A percentile compares a stretch with the other conserved stretches of the same genome.
Evolutionary conservation across 805 yeast species (phyloP).

Genomic region (Lachancea fermentati): DNA sequence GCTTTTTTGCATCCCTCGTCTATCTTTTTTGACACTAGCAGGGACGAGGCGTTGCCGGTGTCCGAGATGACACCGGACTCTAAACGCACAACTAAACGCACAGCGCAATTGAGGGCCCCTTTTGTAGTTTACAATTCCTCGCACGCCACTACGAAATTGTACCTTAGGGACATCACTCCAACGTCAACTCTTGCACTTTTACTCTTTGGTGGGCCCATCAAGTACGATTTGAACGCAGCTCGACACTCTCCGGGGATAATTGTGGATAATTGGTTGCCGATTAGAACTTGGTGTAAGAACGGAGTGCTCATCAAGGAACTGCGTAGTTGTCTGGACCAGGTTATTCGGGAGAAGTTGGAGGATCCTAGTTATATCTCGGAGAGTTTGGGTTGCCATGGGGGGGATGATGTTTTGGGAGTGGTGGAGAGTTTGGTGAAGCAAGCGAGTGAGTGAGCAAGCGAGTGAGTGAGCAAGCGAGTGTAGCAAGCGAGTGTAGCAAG

Average conservation of each 20-base stretch:
- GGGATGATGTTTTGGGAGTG: conserved; percentile 35
- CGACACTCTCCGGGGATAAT: conserved; percentile 76
- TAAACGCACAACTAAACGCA: conserved; percentile 12
- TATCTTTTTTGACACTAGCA: conserved; percentile 50
- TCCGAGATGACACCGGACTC: conserved; percentile 15
- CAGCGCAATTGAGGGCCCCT: conserved; percentile 46
- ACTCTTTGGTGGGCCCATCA: conserved; percentile 74
- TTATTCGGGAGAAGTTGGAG: conserved; percentile 57
- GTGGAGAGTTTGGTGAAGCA: conserved; percentile 37
- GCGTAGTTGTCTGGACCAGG: conserved; percentile 57
- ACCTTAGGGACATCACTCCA: conserved; percentile 74
- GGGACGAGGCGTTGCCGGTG: conserved; percentile 22
- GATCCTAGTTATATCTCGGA: conserved; percentile 35
- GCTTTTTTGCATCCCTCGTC: conserved; percentile 89
- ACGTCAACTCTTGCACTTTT: conserved; percentile 63
- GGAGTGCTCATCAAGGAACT: conserved; percentile 77
- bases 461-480: no score
- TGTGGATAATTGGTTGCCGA: conserved; percentile 83
- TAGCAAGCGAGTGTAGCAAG: no score
- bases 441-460: no score
- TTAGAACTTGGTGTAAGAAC: conserved; percentile 90
- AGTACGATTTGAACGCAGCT: conserved; percentile 46
- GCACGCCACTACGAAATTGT: conserved; percentile 60
- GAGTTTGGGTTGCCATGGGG: conserved; percentile 14
- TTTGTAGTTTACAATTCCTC: conserved; percentile 62